Evolutionary conservation across 768 basidiomycete species (phyloP).

Genomic region (Leccinum subtestaceum): DNA sequence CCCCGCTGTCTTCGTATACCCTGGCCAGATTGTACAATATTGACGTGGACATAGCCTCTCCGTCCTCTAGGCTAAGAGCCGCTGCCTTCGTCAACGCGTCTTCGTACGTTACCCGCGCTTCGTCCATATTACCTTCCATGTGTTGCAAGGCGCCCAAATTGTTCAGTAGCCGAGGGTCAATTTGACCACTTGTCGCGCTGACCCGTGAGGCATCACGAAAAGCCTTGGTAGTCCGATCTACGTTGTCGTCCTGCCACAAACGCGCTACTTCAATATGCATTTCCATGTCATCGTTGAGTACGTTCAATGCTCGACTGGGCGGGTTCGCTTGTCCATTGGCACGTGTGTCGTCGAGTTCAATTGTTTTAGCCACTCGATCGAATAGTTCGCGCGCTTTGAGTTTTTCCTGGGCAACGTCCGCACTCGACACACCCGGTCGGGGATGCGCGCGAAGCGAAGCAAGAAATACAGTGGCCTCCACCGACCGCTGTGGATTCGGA

Average conservation of each 20-base stretch:
- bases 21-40: constrained; percentile 90
- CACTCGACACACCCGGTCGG: constrained; percentile 72
- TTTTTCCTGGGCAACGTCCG: constrained; percentile 72
- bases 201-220: constrained; percentile 72
- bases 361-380: constrained; percentile 66
- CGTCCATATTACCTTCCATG: constrained; percentile 46
- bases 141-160: constrained; percentile 78
- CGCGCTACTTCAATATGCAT: constrained; percentile 90
- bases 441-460: constrained; percentile 85
- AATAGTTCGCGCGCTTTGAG: constrained; percentile 76
- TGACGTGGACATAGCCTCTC: constrained; percentile 75
- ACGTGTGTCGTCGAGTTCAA: constrained; percentile 60
- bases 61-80: constrained; percentile 41
- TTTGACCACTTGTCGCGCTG: constrained; percentile 46
- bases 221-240: constrained; percentile 70
- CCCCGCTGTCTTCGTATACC: constrained; percentile 84
- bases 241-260: constrained; percentile 79
- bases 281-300: constrained; percentile 74
- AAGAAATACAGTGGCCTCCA: constrained; percentile 86
- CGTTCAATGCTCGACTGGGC: constrained; percentile 42
- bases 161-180: constrained; percentile 71
- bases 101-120: constrained; percentile 69
- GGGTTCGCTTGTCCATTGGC: constrained; percentile 37
- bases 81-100: constrained; percentile 62
- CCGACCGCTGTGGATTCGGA: constrained; percentile 59